Percentiles rank a stretch among this genome's conserved stretches.
Evolutionary conservation across 2,329 filamentous ascomycete genomes (phyloP).

Genomic region (Colletotrichum eleusines): DNA sequence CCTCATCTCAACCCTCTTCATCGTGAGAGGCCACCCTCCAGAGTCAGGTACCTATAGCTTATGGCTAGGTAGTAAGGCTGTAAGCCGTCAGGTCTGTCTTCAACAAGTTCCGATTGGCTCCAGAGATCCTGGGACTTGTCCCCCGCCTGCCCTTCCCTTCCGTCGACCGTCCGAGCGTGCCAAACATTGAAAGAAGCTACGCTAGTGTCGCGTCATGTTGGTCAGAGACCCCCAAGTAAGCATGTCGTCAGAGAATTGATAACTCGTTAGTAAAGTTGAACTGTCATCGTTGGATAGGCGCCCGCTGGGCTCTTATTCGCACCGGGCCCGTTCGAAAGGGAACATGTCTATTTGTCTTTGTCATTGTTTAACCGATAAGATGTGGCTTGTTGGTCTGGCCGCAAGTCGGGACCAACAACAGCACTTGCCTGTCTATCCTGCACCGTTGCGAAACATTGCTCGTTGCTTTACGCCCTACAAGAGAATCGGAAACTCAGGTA

Average conservation of each 20-base stretch:
- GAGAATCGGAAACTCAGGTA: background rate
- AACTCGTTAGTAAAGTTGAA: background rate
- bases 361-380: background rate
- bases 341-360: background rate
- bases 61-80: background rate
- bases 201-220: background rate
- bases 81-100: background rate
- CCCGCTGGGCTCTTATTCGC: background rate
- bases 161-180: background rate
- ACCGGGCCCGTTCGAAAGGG: background rate
- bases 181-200: background rate
- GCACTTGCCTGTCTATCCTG: background rate
- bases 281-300: background rate
- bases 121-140: background rate
- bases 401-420: too few species aligned
- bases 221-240: background rate
- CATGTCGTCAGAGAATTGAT: background rate
- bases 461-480: background rate
- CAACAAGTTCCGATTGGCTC: constrained; percentile 6
- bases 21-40: background rate
- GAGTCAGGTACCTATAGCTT: background rate
- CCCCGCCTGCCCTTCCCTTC: background rate
- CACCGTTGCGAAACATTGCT: background rate
- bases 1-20: constrained; percentile 13
- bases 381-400: too few species aligned